Percentiles rank a stretch among this genome's conserved stretches.
These are phyloP conservation scores for Xylaria sp. DNA, from an alignment of 2,329 filamentous ascomycete genomes.

Conservation along the genomic window DNA sequence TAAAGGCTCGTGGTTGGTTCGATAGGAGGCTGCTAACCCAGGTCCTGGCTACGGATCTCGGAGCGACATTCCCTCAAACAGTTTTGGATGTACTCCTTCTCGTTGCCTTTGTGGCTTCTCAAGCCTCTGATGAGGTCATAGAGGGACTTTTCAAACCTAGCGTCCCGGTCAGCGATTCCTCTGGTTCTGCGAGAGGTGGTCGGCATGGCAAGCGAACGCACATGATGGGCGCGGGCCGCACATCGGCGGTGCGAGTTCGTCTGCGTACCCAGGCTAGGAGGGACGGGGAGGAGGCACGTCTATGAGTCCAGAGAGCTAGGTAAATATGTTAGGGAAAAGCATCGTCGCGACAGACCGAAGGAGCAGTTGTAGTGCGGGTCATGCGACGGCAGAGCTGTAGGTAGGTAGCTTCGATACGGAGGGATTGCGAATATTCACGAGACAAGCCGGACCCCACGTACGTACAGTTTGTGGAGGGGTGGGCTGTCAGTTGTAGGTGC, in stretches of 20 bases:
- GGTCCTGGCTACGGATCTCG: slow-evolving; percentile 92
- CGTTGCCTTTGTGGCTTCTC: slow-evolving; percentile 93
- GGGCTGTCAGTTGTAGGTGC: background rate
- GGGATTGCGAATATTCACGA: background rate
- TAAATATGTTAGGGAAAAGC: slow-evolving; percentile 30
- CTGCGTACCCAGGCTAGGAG: slow-evolving; percentile 22
- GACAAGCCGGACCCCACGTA: slow-evolving; percentile 21
- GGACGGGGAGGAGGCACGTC: slow-evolving; percentile 30
- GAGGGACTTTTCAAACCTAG: slow-evolving; percentile 98
- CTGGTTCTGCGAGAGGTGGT: background rate
- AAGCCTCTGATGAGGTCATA: slow-evolving; percentile 98
- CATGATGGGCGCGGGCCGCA: slow-evolving; percentile 45
- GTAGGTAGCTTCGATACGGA: slow-evolving; percentile 7
- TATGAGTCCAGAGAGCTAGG: slow-evolving; percentile 36
- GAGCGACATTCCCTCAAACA: slow-evolving; percentile 93
- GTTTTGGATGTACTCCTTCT: slow-evolving; percentile 94
- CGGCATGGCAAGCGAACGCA: slow-evolving; percentile 33
- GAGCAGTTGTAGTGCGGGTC: background rate
- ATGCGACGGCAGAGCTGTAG: slow-evolving; percentile 17
- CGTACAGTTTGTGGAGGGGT: background rate
- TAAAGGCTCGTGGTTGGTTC: slow-evolving; percentile 4
- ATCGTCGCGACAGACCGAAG: slow-evolving; percentile 31
- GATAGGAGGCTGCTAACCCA: slow-evolving; percentile 68
- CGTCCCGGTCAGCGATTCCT: slow-evolving; percentile 41
- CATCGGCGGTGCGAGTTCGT: slow-evolving; percentile 41